phyloP scores from a whole-genome alignment of 164 flowering plant species.

The Platanus orientalis region DNA sequence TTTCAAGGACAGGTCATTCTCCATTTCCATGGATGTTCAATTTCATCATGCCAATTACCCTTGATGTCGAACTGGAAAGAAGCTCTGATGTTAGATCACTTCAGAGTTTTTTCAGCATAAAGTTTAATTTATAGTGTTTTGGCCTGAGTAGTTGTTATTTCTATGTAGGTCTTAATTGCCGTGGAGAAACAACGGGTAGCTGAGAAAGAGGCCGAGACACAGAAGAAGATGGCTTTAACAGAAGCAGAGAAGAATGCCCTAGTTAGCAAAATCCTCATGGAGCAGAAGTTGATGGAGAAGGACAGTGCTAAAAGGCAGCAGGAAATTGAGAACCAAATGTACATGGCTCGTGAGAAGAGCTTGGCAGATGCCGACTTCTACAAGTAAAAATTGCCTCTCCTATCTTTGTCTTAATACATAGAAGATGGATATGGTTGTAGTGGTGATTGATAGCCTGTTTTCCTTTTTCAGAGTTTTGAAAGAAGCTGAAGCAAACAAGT shows the following conservation, averaged over 20 bases:
- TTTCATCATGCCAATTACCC: neutral
- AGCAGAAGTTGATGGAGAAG: constrained; percentile 86
- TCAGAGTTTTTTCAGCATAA: neutral
- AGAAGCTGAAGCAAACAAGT: constrained; percentile 90
- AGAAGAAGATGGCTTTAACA: constrained; percentile 85
- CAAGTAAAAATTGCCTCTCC: constrained; percentile 29
- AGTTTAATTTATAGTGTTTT: too few species aligned
- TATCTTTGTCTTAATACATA: neutral
- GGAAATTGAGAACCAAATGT: constrained; percentile 83
- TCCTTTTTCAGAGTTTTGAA: constrained; percentile 44
- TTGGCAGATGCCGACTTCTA: constrained; percentile 84
- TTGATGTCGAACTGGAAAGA: neutral
- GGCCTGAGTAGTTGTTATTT: neutral
- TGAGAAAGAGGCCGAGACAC: constrained; percentile 94
- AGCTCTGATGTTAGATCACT: neutral
- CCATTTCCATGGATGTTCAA: neutral
- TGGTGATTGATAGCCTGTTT: neutral
- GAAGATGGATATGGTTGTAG: neutral
- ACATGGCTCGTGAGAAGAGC: constrained; percentile 77
- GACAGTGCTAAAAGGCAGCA: constrained; percentile 66
- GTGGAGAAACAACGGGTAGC: constrained; percentile 80
- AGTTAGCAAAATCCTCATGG: constrained; percentile 88
- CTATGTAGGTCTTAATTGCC: constrained; percentile 70
- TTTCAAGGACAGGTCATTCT: neutral
- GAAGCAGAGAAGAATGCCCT: constrained; percentile 88